Percentiles rank a stretch among this genome's conserved stretches.
These are phyloP conservation scores for Leptographium flavum DNA, from an alignment of 2,329 filamentous ascomycete genomes.

Conservation along the genomic window DNA sequence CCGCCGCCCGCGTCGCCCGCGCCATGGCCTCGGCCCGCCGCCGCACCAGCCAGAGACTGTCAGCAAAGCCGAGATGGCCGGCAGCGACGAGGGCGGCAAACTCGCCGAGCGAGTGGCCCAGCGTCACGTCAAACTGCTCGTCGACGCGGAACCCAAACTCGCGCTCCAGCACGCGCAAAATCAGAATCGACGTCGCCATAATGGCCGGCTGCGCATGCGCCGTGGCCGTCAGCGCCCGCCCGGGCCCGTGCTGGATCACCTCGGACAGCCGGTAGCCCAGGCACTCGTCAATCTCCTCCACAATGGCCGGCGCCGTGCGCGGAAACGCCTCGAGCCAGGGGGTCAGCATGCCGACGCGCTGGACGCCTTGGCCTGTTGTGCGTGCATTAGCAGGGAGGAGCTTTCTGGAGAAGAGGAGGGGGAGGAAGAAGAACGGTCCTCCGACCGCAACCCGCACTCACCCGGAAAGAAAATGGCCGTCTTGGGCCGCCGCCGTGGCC, in stretches of 20 bases:
- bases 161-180: conserved; percentile 71
- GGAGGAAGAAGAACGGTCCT: too few relatives aligned
- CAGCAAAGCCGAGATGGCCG: conserved; percentile 62
- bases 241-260: conserved; percentile 69
- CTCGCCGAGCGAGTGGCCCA: conserved; percentile 86
- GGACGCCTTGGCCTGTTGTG: conserved; percentile 64
- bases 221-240: conserved; percentile 62
- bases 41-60: conserved; percentile 65
- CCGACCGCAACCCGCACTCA: conserved; percentile 12
- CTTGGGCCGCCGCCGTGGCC: conserved; percentile 13
- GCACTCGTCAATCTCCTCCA: conserved; percentile 73
- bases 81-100: conserved; percentile 82
- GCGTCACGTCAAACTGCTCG: conserved; percentile 62
- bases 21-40: conserved; percentile 74
- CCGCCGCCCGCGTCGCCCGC: conserved; percentile 53
- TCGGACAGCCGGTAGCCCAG: conserved; percentile 62
- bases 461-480: conserved; percentile 49
- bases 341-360: conserved; percentile 74
- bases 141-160: conserved; percentile 66
- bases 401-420: too few relatives aligned
- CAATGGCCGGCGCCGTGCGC: conserved; percentile 54
- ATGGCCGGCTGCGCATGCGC: conserved; percentile 88
- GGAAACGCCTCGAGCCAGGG: conserved; percentile 85
- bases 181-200: conserved; percentile 86
- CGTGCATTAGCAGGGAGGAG: too few relatives aligned